phyloP scores from a whole-genome alignment of 2,329 filamentous ascomycete genomes.

The Exophiala sp. region DNA sequence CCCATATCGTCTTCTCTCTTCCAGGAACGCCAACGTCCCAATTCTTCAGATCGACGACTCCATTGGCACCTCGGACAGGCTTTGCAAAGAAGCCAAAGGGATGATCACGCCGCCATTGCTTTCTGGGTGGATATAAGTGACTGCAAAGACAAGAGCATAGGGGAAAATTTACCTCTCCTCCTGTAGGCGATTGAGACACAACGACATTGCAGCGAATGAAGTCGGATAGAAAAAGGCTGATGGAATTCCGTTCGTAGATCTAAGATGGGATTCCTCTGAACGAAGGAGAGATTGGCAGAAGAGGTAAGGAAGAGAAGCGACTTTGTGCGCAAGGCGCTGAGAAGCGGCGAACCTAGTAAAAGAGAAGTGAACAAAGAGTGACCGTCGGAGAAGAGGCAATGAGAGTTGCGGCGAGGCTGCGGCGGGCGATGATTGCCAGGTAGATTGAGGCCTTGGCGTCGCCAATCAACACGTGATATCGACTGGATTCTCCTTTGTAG shows the following conservation, averaged over 20 bases:
- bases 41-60: constrained; percentile 83
- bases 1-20: constrained; percentile 96
- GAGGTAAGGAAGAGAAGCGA: neutral
- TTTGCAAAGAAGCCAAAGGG: constrained; percentile 97
- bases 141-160: constrained; percentile 11
- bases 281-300: neutral
- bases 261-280: neutral
- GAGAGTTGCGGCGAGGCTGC: neutral
- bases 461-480: no score
- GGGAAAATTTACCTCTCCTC: constrained; percentile 69
- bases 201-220: constrained; percentile 59
- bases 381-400: neutral
- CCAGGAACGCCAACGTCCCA: constrained; percentile 98
- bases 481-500: no score
- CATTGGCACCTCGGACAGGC: constrained; percentile 68
- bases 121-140: constrained; percentile 53
- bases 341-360: neutral
- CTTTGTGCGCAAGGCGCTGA: neutral
- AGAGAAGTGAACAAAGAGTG: constrained; percentile 9
- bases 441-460: no score
- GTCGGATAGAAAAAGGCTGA: neutral
- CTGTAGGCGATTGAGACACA: constrained; percentile 82
- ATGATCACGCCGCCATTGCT: constrained; percentile 95
- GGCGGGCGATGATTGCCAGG: no score
- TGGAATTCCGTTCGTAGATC: neutral